Base-by-base conservation (phyloP, 208 protist genomes). In the Leishmania tarentolae region DNA sequence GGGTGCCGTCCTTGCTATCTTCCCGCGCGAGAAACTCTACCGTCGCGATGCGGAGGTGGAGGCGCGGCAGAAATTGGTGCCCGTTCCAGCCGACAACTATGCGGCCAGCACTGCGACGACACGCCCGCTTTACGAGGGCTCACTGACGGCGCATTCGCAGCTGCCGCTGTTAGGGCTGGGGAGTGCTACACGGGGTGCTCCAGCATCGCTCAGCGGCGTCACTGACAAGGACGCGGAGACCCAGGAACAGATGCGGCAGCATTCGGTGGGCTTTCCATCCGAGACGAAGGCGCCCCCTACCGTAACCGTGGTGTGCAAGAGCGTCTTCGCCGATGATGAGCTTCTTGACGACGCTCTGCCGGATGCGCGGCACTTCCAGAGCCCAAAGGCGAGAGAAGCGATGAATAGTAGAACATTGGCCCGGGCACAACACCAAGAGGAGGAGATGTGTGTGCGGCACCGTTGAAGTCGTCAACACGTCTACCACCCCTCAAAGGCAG, bases 11-110 rank as follows among this genome's bases (percentile, higher is more conserved):
- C 74, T 92, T 37, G 77, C 86, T 40, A 42, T 92, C 19, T 83
- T 91, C 24, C 88, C 92, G 1, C 85, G 85, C 37, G 92, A 95
- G 84, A 79, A 80, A 24, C 85, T 95, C 44, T 74, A 88, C 72
- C 86, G 92, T 40, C 85, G 81, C 28, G 83, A 84, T 56, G 90
- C 88, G 6, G 88, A 92, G 80, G 53, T 72, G 37, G 76, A 77
- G 44, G 83, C 78, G 24, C 81, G 46, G 46, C 65, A 35, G 47
- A 75, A 72, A 13, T 44, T 61, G 75, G 69, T 71, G 35, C 35
- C 37, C 76, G 73, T 24, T 35, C 8, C 77, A 35, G 53, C 52
- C 21, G 53, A 35, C 46, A 68, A 35, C 65, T 57, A 79, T 35
- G 66, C 46, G 15, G 42, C 56, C 37, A 59, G 42, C 59, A 37